A percentile compares a stretch with the other conserved stretches of the same genome.
Evolutionary conservation across 768 basidiomycete species (phyloP).

Genomic region (Tricholoma saponaceum): DNA sequence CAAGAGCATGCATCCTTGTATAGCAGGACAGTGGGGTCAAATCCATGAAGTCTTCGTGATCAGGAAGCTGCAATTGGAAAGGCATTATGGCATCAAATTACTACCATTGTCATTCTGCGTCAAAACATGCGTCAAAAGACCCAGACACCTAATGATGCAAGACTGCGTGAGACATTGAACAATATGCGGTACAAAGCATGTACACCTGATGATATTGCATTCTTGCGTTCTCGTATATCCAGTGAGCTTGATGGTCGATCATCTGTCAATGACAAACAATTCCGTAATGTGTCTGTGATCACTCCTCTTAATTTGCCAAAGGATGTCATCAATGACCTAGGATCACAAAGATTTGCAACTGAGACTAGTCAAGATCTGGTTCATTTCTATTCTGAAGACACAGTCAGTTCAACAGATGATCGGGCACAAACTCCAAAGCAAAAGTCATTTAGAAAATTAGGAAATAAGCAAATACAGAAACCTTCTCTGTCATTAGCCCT

Average conservation of each 20-base stretch:
- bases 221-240: slow-evolving; percentile 16
- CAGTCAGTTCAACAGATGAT: slow-evolving; percentile 14
- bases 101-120: slow-evolving; percentile 25
- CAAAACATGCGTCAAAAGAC: slow-evolving; percentile 28
- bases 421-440: not conserved
- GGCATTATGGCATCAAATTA: slow-evolving; percentile 25
- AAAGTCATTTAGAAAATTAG: slow-evolving; percentile 29
- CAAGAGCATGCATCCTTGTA: not conserved
- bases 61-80: slow-evolving; percentile 10
- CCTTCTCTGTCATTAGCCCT: not conserved
- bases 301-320: slow-evolving; percentile 20
- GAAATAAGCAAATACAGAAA: slow-evolving; percentile 12
- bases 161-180: slow-evolving; percentile 13
- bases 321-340: slow-evolving; percentile 24
- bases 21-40: not conserved
- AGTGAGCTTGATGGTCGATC: slow-evolving; percentile 1
- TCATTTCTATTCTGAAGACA: slow-evolving; percentile 21
- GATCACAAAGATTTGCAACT: slow-evolving; percentile 17
- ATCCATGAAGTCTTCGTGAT: not conserved
- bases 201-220: slow-evolving; percentile 18
- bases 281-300: slow-evolving; percentile 25
- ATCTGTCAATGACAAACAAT: slow-evolving; percentile 10
- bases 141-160: slow-evolving; percentile 19
- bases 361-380: slow-evolving; percentile 14
- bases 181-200: slow-evolving; percentile 12